Evolutionary conservation across 2,329 filamentous ascomycete genomes (phyloP).

Genomic region (Elsinoe arachidis): DNA sequence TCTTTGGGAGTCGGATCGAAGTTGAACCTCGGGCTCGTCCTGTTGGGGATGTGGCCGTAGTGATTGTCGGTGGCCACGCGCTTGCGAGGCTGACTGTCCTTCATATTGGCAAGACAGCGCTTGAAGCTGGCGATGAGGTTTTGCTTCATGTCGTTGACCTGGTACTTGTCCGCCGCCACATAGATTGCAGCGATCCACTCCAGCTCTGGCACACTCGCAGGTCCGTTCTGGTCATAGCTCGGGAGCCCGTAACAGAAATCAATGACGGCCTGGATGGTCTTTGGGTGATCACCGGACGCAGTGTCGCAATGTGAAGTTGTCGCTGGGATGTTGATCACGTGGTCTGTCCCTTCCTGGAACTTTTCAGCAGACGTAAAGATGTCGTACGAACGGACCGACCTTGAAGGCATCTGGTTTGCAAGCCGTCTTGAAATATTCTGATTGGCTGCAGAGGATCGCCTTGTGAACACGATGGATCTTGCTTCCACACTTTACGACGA

Average conservation of each 20-base stretch:
- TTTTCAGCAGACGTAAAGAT: neutral
- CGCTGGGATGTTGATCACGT: neutral
- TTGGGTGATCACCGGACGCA: constrained; percentile 20
- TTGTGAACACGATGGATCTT: constrained; percentile 20
- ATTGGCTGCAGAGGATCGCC: constrained; percentile 20
- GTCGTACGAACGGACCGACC: constrained; percentile 9
- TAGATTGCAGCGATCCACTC: neutral
- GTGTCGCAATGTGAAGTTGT: neutral
- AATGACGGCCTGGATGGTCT: constrained; percentile 21
- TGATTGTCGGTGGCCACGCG: too few relatives aligned
- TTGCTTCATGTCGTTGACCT: neutral
- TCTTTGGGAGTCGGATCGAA: too few relatives aligned
- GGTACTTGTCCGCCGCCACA: neutral
- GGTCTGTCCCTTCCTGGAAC: neutral
- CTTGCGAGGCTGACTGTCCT: too few relatives aligned
- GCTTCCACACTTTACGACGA: constrained; percentile 20
- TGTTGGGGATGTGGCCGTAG: too few relatives aligned
- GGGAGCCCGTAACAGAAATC: constrained; percentile 21
- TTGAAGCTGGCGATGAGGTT: neutral
- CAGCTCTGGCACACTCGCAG: neutral
- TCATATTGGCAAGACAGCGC: too few relatives aligned
- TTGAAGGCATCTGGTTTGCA: constrained; percentile 18
- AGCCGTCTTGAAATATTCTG: constrained; percentile 19
- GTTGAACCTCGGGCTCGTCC: too few relatives aligned
- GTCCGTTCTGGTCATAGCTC: neutral